These are phyloP conservation scores for Nyssa sinensis DNA, from an alignment of 148 eudicot species.

Conservation along the genomic window DNA sequence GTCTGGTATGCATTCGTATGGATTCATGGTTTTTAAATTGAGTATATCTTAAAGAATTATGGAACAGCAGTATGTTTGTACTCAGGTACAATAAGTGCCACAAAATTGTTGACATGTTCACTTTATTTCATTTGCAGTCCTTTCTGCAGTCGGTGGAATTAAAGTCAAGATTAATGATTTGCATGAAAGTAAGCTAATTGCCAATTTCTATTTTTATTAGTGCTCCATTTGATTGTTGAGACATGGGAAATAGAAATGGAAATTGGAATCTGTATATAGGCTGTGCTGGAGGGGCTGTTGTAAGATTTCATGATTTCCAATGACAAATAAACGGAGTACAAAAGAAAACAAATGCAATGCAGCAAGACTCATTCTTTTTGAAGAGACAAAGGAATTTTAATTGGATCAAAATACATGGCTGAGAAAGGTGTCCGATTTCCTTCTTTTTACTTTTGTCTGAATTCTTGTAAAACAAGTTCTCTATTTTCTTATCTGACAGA, in stretches of 20 bases:
- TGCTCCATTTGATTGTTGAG: neutral
- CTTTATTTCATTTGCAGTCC: constrained; percentile 34
- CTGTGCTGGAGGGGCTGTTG: too few species aligned
- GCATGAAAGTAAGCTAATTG: constrained; percentile 31
- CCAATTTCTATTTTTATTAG: neutral
- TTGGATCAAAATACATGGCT: neutral
- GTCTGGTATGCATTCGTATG: constrained; percentile 26
- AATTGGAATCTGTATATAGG: neutral
- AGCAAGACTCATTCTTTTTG: neutral
- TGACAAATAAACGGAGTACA: too few species aligned
- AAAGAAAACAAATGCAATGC: neutral
- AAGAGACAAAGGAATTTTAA: neutral
- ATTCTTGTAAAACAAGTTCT: neutral
- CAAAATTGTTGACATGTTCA: neutral
- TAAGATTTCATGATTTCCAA: too few species aligned
- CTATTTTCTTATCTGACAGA: constrained; percentile 20
- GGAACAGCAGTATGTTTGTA: neutral
- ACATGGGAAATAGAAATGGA: neutral
- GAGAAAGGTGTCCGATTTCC: neutral
- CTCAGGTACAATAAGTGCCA: too few species aligned
- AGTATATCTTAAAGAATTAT: neutral
- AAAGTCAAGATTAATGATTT: constrained; percentile 34
- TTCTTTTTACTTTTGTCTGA: neutral
- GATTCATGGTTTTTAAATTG: neutral
- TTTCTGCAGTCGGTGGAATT: constrained; percentile 52